Base-by-base conservation (phyloP, 805 yeast species). In the Blastobotrys muscicola region DNA sequence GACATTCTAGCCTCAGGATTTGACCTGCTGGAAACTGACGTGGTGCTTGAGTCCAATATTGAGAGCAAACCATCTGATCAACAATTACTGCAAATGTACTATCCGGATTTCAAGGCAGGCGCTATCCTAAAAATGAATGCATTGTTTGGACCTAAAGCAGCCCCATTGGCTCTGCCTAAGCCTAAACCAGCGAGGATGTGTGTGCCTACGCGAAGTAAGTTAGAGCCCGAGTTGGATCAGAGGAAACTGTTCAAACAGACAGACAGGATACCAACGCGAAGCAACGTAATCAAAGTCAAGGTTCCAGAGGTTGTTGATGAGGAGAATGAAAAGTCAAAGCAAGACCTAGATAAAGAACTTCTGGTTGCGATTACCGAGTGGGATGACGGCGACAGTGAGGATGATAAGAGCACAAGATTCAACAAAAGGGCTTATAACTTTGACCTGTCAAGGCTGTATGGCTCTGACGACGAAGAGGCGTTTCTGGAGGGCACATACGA, bases 361-460 rank as follows among this genome's bases (percentile, higher is more conserved):
- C 46, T 81, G 2, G 63, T 84, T 15, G 80, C 89, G 0, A 71
- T 87, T 0, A 81, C 83, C 12, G 85, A 81, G 45, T 85, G 94
- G 94, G 78, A 83, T 50, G 40, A 13, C 23, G 33, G 11, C 16
- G 23, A 8, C 20, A 20, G 29, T 14, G 37, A 16, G 8, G 32
- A 8, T 12, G 13, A 30, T 13, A 31, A 12, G 4, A 36, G 16
- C 10, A 12, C 34, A 26, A 20, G 20, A 5, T 13, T 11, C 4
- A 33, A 13, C 36, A 33, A 13, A 14, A 26, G 8, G 29, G 35
- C 10, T 34, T 38, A 12, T n/a, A 36, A 32, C 16, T 16, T 12
- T 16, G 41, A 8, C 13, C 37, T 23, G 36, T 23, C 20, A 23
- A 9, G 37, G 44, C 9, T 46, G 8, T 52, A 52, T 33, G 57